These are phyloP conservation scores for Boletus patriciae DNA, from an alignment of 768 basidiomycete genomes.

Conservation along the genomic window DNA sequence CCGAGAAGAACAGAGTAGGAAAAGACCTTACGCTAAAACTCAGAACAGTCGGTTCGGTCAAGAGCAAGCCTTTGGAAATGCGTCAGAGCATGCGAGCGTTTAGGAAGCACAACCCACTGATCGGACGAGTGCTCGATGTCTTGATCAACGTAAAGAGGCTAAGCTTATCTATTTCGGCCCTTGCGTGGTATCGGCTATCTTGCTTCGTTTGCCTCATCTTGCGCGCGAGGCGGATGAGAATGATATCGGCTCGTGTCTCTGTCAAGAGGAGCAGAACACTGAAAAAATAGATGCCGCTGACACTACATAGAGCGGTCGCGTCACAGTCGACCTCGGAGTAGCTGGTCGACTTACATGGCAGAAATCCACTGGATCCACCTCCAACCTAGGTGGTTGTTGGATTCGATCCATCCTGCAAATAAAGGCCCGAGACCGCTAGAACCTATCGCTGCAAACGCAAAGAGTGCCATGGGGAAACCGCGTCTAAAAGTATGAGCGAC, in stretches of 20 bases:
- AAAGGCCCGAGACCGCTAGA: conserved; percentile 66
- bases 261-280: conserved; percentile 55
- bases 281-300: conserved; percentile 51
- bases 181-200: conserved; percentile 58
- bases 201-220: conserved; percentile 65
- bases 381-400: conserved; percentile 59
- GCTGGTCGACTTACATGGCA: conserved; percentile 46
- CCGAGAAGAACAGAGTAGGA: neutral
- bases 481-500: conserved; percentile 46
- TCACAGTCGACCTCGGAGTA: neutral
- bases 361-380: conserved; percentile 86
- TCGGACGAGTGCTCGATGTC: conserved; percentile 67
- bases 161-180: conserved; percentile 61
- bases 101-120: conserved; percentile 53
- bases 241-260: conserved; percentile 73
- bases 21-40: conserved; percentile 62
- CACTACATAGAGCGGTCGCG: conserved; percentile 35
- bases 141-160: conserved; percentile 60
- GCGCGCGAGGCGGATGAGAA: conserved; percentile 65
- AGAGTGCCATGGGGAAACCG: conserved; percentile 76
- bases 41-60: conserved; percentile 65
- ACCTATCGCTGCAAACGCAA: conserved; percentile 58
- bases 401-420: conserved; percentile 65
- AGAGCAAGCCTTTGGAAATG: conserved; percentile 19
- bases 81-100: neutral